Percentiles rank a stretch among this genome's conserved stretches.
Conservation (phyloP, 345 rosid species). For the Cardamine occulta region DNA sequence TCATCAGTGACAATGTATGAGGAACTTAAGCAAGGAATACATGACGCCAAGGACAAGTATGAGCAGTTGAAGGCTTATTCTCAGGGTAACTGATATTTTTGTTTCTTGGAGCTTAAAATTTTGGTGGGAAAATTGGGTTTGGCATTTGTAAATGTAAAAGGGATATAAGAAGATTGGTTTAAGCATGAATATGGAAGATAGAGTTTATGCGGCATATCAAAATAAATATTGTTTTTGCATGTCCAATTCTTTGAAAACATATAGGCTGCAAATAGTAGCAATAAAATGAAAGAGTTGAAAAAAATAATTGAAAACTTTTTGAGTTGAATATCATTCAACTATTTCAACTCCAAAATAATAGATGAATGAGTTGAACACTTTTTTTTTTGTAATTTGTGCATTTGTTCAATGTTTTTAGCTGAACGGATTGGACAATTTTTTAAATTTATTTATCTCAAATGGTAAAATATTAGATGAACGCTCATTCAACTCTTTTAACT, state of each 20-base stretch:
- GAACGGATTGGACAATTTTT: too few species aligned
- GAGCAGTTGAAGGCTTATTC: slow-evolving; percentile 45
- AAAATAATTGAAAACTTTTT: too few species aligned
- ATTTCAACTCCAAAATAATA: too few species aligned
- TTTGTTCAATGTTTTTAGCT: too few species aligned
- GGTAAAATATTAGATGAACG: too few species aligned
- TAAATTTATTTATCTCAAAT: too few species aligned
- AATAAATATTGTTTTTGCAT: neutral
- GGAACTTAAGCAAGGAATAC: slow-evolving; percentile 55
- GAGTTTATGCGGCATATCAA: neutral
- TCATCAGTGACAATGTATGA: slow-evolving; percentile 58
- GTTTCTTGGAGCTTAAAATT: slow-evolving; percentile 2
- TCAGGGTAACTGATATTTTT: slow-evolving; percentile 9
- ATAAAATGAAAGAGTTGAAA: too few species aligned
- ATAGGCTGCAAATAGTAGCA: too few species aligned
- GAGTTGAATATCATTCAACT: too few species aligned
- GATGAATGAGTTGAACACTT: neutral
- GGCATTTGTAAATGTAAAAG: slow-evolving; percentile 44
- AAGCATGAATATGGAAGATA: slow-evolving; percentile 6
- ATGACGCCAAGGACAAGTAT: slow-evolving; percentile 49
- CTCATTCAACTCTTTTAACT: too few species aligned
- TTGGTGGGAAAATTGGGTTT: slow-evolving; percentile 30
- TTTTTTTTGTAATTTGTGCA: neutral
- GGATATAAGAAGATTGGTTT: slow-evolving; percentile 24
- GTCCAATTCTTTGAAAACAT: neutral